A percentile compares a stretch with the other conserved stretches of the same genome.
Conservation (phyloP, 345 rosid species). For the Eucalyptus coolabah region DNA sequence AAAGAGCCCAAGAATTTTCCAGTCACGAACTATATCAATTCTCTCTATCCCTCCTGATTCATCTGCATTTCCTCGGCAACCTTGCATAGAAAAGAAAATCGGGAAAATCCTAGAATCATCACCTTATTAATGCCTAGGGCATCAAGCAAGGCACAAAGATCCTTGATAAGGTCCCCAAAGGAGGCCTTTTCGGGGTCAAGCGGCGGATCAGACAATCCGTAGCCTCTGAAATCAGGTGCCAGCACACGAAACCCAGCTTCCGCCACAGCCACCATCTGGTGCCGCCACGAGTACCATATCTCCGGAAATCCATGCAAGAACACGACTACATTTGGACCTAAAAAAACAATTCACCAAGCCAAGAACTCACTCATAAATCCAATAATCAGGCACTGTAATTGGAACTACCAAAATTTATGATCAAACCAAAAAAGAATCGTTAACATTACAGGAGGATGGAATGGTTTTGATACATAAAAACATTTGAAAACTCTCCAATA, state of each 20-base stretch:
- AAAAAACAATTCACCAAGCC: not conserved
- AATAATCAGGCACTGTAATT: not conserved
- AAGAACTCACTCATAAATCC: not conserved
- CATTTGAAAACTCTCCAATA: not conserved
- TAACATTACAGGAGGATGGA: not conserved
- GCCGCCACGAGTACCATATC: conserved; percentile 49
- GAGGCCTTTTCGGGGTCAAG: conserved; percentile 24
- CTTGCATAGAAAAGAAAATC: not conserved
- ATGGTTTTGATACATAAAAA: not conserved
- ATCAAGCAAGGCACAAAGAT: conserved; percentile 28
- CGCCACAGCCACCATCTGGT: conserved; percentile 39
- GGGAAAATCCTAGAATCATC: not conserved
- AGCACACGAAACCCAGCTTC: conserved; percentile 29
- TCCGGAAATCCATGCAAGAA: conserved; percentile 55
- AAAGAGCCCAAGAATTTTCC: not conserved
- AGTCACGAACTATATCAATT: not conserved
- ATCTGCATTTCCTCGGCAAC: not conserved
- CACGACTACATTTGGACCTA: conserved; percentile 22
- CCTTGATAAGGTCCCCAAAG: conserved; percentile 8
- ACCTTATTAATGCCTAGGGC: conserved; percentile 24
- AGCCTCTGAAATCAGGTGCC: conserved; percentile 37
- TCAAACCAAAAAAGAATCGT: not conserved
- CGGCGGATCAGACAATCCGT: conserved; percentile 37
- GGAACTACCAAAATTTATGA: not conserved
- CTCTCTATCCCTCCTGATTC: not conserved